A percentile compares a stretch with the other conserved stretches of the same genome.
Evolutionary conservation across 106 monocot species (phyloP).

Genomic region (Platanthera zijinensis): DNA sequence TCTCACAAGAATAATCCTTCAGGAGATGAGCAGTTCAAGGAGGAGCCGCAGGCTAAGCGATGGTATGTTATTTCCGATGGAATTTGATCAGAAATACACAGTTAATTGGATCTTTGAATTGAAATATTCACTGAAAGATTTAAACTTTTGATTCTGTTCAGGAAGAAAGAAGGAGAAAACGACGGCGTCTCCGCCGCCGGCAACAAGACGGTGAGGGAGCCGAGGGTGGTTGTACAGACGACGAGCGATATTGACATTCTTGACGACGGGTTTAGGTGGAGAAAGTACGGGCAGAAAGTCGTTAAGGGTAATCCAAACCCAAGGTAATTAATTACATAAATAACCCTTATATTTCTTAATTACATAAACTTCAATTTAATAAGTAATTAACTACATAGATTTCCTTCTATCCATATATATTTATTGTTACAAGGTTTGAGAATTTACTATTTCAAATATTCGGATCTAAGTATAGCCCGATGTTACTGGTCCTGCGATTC

Average conservation of each 20-base stretch:
- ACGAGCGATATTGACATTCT: slow-evolving; percentile 45
- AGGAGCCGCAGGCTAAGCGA: slow-evolving; percentile 46
- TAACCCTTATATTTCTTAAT: no score
- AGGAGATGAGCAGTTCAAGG: slow-evolving; percentile 19
- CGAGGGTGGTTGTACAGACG: slow-evolving; percentile 40
- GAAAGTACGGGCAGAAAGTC: slow-evolving; percentile 49
- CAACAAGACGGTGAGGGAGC: slow-evolving; percentile 32
- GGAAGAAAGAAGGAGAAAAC: slow-evolving; percentile 30
- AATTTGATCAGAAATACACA: not conserved
- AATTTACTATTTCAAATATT: no score
- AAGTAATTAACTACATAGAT: no score
- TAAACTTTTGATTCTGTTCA: not conserved
- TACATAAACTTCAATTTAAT: no score
- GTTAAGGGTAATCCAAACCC: slow-evolving; percentile 56
- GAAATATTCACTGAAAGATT: not conserved
- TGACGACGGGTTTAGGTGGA: slow-evolving; percentile 42
- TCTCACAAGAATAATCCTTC: slow-evolving; percentile 18
- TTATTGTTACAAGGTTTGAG: no score
- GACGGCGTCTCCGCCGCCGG: slow-evolving; percentile 12
- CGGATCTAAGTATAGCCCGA: no score
- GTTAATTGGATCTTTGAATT: not conserved
- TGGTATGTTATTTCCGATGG: slow-evolving; percentile 9
- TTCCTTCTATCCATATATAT: no score
- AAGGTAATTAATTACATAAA: slow-evolving; percentile 13
- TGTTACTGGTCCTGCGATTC: no score